A percentile compares a stretch with the other conserved stretches of the same genome.
phyloP scores from a whole-genome alignment of 225 moss, liverwort and hornwort genomes.

The Ulota crispa region DNA sequence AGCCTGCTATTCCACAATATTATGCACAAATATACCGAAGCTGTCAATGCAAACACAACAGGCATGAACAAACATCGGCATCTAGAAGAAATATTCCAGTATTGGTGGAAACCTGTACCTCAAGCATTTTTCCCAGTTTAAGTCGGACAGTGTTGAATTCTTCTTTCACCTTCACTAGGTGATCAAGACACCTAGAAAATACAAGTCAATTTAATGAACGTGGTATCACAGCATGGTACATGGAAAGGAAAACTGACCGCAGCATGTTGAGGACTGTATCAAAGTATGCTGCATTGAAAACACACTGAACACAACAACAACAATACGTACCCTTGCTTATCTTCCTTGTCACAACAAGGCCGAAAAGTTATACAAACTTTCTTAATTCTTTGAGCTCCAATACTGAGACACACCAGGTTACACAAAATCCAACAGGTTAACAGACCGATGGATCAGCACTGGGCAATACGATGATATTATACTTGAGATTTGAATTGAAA shows the following conservation, averaged over 20 bases:
- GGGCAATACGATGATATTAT: not conserved
- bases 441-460: not conserved
- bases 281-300: not conserved
- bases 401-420: slow-evolving; percentile 24
- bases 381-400: slow-evolving; percentile 60
- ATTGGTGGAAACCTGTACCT: slow-evolving; percentile 26
- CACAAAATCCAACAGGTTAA: slow-evolving; percentile 14
- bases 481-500: not conserved
- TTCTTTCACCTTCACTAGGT: slow-evolving; percentile 48
- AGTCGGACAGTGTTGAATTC: slow-evolving; percentile 45
- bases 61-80: not conserved
- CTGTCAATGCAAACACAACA: not conserved
- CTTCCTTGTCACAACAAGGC: slow-evolving; percentile 45
- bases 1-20: not conserved
- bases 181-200: slow-evolving; percentile 44
- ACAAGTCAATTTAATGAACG: not conserved
- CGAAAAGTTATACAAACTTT: slow-evolving; percentile 53
- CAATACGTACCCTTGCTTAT: slow-evolving; percentile 47
- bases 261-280: not conserved
- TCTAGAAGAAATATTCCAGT: not conserved
- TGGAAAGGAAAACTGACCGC: not conserved
- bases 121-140: slow-evolving; percentile 50
- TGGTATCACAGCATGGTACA: not conserved
- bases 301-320: not conserved
- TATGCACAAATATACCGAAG: not conserved